phyloP scores from a whole-genome alignment of 169 alveolate species.

The Cryptosporidium andersoni region DNA sequence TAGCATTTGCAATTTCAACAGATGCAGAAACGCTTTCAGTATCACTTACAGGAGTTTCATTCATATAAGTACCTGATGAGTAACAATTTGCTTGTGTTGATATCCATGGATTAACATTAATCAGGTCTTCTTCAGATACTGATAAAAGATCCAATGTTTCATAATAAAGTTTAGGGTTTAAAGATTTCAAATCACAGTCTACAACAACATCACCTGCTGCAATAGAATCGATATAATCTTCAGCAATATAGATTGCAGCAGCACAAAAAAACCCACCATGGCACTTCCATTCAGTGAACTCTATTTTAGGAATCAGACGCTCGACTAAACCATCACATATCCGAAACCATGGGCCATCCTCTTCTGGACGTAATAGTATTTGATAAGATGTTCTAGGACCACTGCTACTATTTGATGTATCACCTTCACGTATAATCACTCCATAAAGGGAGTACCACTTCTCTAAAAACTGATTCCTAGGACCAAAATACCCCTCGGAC shows the following conservation, averaged over 20 bases:
- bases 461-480: conserved; percentile 63
- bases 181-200: conserved; percentile 76
- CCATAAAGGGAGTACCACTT: conserved; percentile 86
- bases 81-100: conserved; percentile 23
- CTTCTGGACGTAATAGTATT: conserved; percentile 86
- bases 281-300: conserved; percentile 91
- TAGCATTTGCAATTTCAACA: conserved; percentile 57
- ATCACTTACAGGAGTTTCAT: conserved; percentile 13
- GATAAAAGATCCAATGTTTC: conserved; percentile 78
- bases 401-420: conserved; percentile 72
- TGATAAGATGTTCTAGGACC: conserved; percentile 72
- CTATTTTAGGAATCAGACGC: conserved; percentile 80
- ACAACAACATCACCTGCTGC: conserved; percentile 83
- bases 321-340: conserved; percentile 85
- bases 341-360: conserved; percentile 90
- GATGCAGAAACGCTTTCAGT: conserved; percentile 31
- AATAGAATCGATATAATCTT: conserved; percentile 84
- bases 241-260: conserved; percentile 88
- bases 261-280: conserved; percentile 90
- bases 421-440: conserved; percentile 81
- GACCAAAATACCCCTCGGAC: conserved; percentile 34
- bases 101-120: conserved; percentile 32
- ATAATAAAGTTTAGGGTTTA: conserved; percentile 80
- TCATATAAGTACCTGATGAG: conserved; percentile 4
- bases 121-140: conserved; percentile 79